A percentile compares a stretch with the other conserved stretches of the same genome.
phyloP scores from a whole-genome alignment of 129 eudicot species.

The Flaveria ramosissima region DNA sequence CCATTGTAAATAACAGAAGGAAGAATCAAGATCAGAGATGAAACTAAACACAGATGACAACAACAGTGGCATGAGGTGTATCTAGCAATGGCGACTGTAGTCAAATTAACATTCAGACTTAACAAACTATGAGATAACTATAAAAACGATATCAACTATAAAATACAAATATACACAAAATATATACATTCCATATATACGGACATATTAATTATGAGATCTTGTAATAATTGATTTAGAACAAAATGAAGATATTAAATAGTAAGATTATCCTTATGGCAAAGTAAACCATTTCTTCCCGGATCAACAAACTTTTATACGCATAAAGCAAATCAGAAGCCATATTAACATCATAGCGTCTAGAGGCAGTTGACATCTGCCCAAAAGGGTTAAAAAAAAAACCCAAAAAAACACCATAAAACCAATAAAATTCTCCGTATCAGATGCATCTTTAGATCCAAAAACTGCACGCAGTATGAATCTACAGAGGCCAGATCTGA shows the following conservation, averaged over 20 bases:
- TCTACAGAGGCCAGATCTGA: constrained; percentile 46
- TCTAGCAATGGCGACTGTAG: no score
- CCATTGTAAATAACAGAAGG: no score
- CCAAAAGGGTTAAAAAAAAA: constrained; percentile 17
- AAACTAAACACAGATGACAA: no score
- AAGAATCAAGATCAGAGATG: no score
- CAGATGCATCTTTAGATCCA: constrained; percentile 31
- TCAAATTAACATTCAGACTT: no score
- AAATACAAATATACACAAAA: no score
- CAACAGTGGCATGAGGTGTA: no score
- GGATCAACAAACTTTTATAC: constrained; percentile 29
- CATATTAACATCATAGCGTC: neutral
- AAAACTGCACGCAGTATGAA: constrained; percentile 34
- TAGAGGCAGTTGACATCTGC: constrained; percentile 33
- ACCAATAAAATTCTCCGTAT: constrained; percentile 28
- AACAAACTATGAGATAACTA: no score
- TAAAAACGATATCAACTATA: no score
- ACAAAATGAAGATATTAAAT: neutral
- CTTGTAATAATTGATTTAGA: no score
- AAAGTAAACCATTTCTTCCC: constrained; percentile 41
- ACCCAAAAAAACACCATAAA: neutral
- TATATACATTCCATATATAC: no score
- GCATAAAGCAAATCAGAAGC: neutral
- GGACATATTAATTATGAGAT: no score
- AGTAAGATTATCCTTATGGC: constrained; percentile 27